Evolutionary conservation across 2,329 filamentous ascomycete genomes (phyloP).

Genomic region (Sarocladium brachiariae): DNA sequence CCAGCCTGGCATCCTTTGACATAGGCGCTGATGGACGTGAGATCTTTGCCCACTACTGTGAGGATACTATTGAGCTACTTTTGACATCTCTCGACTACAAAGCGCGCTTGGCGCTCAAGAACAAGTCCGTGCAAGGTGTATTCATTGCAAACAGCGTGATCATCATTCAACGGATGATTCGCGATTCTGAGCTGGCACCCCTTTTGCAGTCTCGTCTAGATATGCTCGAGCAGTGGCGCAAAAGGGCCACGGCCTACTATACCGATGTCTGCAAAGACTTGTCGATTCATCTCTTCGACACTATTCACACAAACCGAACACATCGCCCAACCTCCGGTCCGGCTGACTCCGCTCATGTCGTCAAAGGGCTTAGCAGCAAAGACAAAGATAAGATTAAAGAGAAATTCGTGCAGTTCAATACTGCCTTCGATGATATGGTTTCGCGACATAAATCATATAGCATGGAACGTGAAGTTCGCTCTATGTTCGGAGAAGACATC

Average conservation of each 20-base stretch:
- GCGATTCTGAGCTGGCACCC: constrained; percentile 67
- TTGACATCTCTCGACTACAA: constrained; percentile 70
- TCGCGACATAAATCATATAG: constrained; percentile 71
- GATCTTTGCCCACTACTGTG: constrained; percentile 83
- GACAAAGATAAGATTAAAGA: constrained; percentile 95
- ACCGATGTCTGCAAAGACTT: constrained; percentile 84
- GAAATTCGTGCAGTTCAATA: constrained; percentile 91
- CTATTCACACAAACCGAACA: constrained; percentile 78
- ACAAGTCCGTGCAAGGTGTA: constrained; percentile 73
- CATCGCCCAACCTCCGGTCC: constrained; percentile 66
- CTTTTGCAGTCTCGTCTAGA: constrained; percentile 62
- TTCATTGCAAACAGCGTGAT: constrained; percentile 86
- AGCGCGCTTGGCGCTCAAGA: constrained; percentile 64
- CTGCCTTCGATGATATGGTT: constrained; percentile 83
- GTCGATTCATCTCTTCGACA: constrained; percentile 77
- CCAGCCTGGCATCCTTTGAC: constrained; percentile 73
- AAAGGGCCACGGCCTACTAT: constrained; percentile 76
- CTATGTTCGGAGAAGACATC: constrained; percentile 74
- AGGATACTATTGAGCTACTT: constrained; percentile 79
- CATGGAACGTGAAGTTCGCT: constrained; percentile 87
- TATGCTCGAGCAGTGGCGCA: constrained; percentile 76
- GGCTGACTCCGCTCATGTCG: constrained; percentile 74
- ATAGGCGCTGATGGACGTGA: constrained; percentile 82
- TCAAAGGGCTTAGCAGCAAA: constrained; percentile 78
- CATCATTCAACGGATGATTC: constrained; percentile 78